Base-by-base conservation (phyloP, 805 yeast species). In the Wickerhamomyces chaumierensis region DNA sequence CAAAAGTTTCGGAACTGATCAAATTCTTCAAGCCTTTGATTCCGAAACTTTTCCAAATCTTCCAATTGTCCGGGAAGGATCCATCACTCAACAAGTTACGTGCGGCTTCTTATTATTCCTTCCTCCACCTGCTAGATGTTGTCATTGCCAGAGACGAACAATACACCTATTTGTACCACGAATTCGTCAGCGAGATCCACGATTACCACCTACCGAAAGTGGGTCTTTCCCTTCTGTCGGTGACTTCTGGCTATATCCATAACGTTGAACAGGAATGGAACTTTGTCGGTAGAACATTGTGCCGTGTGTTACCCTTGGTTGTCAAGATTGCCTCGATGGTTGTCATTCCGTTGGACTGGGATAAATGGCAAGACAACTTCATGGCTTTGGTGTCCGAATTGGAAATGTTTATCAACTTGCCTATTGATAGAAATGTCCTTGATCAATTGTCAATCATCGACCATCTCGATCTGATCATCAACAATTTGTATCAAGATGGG, bases 371-470 rank as follows among this genome's bases (percentile, higher is more conserved):
- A 31, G 32, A 36, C 13, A 41, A 57, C 0, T 58, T 66, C 45
- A 45, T 48, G 13, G 38, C 48, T 0, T 59, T 65, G 29, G 55
- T 63, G 21, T 58, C 45, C 39, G 53, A 56, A 42, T 56, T 62
- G 36, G 56, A 58, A 34, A 51, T 46, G 34, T 79, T 80, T 48
- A 61, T 80, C 38, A 52, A 67, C 0, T 52, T 71, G 19, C 64
- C 65, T 19, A 64, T 71, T 19, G 69, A 66, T 3, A 51, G 65
- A 1, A 62, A 77, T 38, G 60, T 74, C 31, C 65, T 70, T 21
- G 88, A 79, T 52, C 92, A 82, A 56, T 60, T 74, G n/a, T 57
- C 72, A 27, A 56, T 83, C 21, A 54, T 82, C 42, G 82, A 79
- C 40, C 68, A 71, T 18, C 60, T 78, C 41, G 84, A 78, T 48